Evolutionary conservation across 2,329 filamentous ascomycete genomes (phyloP).

Genomic region (Metarhizium brunneum): DNA sequence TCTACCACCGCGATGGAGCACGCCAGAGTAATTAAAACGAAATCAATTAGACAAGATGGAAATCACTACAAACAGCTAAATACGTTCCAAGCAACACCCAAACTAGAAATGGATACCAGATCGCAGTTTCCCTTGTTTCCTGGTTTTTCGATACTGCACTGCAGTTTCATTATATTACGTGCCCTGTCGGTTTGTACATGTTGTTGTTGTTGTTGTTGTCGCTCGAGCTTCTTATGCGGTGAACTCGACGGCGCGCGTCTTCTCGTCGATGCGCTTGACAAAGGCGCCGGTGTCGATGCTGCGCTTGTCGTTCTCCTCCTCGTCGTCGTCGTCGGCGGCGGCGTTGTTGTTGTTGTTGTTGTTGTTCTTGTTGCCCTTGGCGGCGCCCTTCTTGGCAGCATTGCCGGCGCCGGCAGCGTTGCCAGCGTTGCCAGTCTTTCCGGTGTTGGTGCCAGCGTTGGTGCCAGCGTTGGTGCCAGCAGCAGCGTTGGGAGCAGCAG

Average conservation of each 20-base stretch:
- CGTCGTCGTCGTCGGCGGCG: not conserved
- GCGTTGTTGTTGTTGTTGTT: constrained; percentile 1
- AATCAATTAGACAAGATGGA: not conserved
- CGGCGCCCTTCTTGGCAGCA: not conserved
- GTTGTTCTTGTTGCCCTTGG: not conserved
- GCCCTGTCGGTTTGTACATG: not conserved
- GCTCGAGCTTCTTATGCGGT: constrained; percentile 5
- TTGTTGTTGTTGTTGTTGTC: not conserved
- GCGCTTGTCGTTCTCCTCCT: constrained; percentile 3
- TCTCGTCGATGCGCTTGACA: constrained; percentile 4
- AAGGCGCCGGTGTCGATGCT: constrained; percentile 2
- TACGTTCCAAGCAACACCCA: not conserved
- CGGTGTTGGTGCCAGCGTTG: not conserved
- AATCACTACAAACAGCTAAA: not conserved
- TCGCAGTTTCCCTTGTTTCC: not conserved
- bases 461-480: not conserved
- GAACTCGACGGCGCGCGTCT: constrained; percentile 10
- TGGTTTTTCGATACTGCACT: not conserved
- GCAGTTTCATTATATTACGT: not conserved
- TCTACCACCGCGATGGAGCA: no score
- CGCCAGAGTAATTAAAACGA: no score
- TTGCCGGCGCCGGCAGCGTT: not conserved
- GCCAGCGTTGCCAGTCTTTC: not conserved
- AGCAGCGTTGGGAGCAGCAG: not conserved
- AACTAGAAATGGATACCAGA: not conserved